Percentiles rank a stretch among this genome's conserved stretches.
These are phyloP conservation scores for Aspergillus sclerotialis DNA, from an alignment of 2,329 filamentous ascomycete genomes.

Conservation along the genomic window DNA sequence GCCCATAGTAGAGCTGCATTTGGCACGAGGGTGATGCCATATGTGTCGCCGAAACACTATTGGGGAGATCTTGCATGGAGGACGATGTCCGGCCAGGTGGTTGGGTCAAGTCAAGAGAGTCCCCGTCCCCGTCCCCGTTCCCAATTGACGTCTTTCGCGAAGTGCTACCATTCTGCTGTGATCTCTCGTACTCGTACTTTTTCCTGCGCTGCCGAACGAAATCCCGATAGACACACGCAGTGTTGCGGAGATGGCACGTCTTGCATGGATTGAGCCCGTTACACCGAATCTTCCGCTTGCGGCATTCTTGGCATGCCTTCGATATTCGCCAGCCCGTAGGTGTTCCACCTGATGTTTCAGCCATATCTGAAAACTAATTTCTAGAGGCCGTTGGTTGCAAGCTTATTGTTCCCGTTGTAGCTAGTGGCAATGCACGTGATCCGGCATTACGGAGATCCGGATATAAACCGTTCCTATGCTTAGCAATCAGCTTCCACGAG, in stretches of 20 bases:
- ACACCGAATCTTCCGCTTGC: slow-evolving; percentile 36
- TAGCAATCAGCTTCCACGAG: no score
- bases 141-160: slow-evolving; percentile 6
- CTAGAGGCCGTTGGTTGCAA: no score
- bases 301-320: slow-evolving; percentile 36
- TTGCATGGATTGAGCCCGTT: slow-evolving; percentile 35
- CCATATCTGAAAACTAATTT: no score
- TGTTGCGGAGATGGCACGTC: slow-evolving; percentile 27
- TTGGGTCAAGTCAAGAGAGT: slow-evolving; percentile 10
- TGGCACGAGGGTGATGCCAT: slow-evolving; percentile 38
- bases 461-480: no score
- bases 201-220: slow-evolving; percentile 29
- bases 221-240: slow-evolving; percentile 31
- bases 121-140: slow-evolving; percentile 8
- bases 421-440: no score
- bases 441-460: no score
- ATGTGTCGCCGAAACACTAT: slow-evolving; percentile 43
- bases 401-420: no score
- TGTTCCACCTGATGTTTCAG: no score
- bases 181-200: slow-evolving; percentile 18
- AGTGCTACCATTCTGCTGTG: not conserved
- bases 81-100: slow-evolving; percentile 10
- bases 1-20: slow-evolving; percentile 42
- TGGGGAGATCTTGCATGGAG: slow-evolving; percentile 28
- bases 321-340: slow-evolving; percentile 32